Percentiles rank a stretch among this genome's conserved stretches.
phyloP scores from a whole-genome alignment of 2,329 filamentous ascomycete species.

The Alternaria sp. region DNA sequence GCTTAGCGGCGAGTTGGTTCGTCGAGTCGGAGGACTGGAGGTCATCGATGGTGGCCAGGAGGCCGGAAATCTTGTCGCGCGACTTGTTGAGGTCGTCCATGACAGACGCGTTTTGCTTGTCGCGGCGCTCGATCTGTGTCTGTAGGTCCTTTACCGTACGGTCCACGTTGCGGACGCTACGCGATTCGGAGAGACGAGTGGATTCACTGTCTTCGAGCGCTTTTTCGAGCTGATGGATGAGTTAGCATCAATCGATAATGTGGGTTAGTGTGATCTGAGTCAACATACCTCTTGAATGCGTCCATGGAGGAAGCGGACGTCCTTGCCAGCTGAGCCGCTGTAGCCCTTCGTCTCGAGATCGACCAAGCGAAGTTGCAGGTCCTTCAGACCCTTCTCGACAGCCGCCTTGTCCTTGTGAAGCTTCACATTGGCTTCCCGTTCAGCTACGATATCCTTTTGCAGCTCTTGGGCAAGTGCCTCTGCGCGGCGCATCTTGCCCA shows the following conservation, averaged over 20 bases:
- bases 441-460: constrained; percentile 87
- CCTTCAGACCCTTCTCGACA: constrained; percentile 88
- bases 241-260: constrained; percentile 16
- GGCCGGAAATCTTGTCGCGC: constrained; percentile 88
- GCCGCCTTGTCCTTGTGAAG: constrained; percentile 89
- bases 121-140: constrained; percentile 87
- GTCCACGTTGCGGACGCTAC: constrained; percentile 89
- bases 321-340: constrained; percentile 83
- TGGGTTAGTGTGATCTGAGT: neutral
- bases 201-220: constrained; percentile 84
- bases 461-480: constrained; percentile 87
- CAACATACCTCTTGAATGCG: constrained; percentile 87
- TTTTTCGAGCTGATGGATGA: constrained; percentile 72
- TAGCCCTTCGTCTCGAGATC: constrained; percentile 98
- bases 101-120: constrained; percentile 82
- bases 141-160: constrained; percentile 93
- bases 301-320: constrained; percentile 93
- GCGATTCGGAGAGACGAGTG: constrained; percentile 78
- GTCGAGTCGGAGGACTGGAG: constrained; percentile 86
- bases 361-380: constrained; percentile 86
- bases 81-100: constrained; percentile 83
- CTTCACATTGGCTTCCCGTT: constrained; percentile 80
- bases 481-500: constrained; percentile 96
- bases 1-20: constrained; percentile 79
- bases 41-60: constrained; percentile 91